Conservation (phyloP, 192 early-diverging fungal species). For the Umbelopsis isabellina region DNA sequence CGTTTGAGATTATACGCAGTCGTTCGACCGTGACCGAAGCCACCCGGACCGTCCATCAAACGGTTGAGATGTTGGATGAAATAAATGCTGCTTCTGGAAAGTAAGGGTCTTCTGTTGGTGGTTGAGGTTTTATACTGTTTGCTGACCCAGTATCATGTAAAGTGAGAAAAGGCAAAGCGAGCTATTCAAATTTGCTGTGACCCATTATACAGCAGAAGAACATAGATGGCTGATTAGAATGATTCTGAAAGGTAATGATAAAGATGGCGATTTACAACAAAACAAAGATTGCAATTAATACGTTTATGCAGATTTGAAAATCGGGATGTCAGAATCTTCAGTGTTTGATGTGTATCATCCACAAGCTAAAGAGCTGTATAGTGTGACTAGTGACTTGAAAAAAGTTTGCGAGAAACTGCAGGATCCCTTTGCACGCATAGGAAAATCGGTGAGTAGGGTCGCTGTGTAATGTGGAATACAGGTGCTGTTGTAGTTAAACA, state of each 20-base stretch:
- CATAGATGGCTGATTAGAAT: constrained; percentile 80
- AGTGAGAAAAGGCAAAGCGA: constrained; percentile 27
- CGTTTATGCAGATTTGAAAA: constrained; percentile 58
- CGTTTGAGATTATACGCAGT: constrained; percentile 46
- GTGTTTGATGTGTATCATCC: constrained; percentile 70
- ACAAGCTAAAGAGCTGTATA: constrained; percentile 68
- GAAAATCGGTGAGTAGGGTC: constrained; percentile 4
- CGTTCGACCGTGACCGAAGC: constrained; percentile 52
- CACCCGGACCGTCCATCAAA: constrained; percentile 60
- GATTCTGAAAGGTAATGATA: constrained; percentile 66
- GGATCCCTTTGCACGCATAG: constrained; percentile 44
- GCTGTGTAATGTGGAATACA: background rate
- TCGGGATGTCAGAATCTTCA: constrained; percentile 74
- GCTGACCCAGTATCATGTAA: background rate
- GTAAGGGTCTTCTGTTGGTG: constrained; percentile 8
- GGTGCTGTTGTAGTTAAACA: background rate
- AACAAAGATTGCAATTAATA: background rate
- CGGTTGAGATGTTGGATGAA: constrained; percentile 58
- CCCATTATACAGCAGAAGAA: constrained; percentile 64
- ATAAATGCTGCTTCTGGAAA: constrained; percentile 41
- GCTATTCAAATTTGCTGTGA: constrained; percentile 56
- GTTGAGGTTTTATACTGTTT: background rate
- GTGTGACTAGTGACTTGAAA: constrained; percentile 65
- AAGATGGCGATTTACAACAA: background rate
- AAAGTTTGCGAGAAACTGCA: constrained; percentile 58